Conservation (phyloP, 306 rosid genomes). For the Dryas alaskensis region DNA sequence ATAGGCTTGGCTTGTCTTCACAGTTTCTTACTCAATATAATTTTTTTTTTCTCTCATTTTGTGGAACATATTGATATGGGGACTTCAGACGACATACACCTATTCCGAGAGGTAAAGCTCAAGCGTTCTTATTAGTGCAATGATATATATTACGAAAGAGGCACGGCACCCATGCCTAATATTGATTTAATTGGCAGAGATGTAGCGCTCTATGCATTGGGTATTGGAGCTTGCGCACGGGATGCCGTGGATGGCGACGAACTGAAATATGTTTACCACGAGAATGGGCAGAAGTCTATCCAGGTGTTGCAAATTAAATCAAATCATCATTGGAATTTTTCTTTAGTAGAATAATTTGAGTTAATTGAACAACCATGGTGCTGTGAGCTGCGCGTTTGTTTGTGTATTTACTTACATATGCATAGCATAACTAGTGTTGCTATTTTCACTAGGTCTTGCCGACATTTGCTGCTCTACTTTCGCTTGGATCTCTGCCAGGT, state of each 20-base stretch:
- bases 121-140: not conserved
- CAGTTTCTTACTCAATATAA: not conserved
- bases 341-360: not conserved
- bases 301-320: slow-evolving; percentile 45
- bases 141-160: not conserved
- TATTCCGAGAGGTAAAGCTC: slow-evolving; percentile 65
- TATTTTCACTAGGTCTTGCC: slow-evolving; percentile 65
- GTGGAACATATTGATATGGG: slow-evolving; percentile 13
- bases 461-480: slow-evolving; percentile 70
- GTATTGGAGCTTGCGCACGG: slow-evolving; percentile 71
- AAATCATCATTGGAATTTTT: not conserved
- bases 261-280: slow-evolving; percentile 83
- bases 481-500: slow-evolving; percentile 26
- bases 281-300: slow-evolving; percentile 60
- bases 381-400: slow-evolving; percentile 2
- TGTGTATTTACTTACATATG: not conserved
- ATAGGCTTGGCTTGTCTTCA: not conserved
- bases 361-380: not conserved
- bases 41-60: slow-evolving; percentile 15
- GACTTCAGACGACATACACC: slow-evolving; percentile 47
- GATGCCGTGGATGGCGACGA: slow-evolving; percentile 78
- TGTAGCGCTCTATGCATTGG: slow-evolving; percentile 79
- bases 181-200: slow-evolving; percentile 42
- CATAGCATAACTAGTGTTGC: not conserved
- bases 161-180: no score